Base-by-base conservation (phyloP, 2,329 filamentous ascomycete species). In the Juglanconis sp. region DNA sequence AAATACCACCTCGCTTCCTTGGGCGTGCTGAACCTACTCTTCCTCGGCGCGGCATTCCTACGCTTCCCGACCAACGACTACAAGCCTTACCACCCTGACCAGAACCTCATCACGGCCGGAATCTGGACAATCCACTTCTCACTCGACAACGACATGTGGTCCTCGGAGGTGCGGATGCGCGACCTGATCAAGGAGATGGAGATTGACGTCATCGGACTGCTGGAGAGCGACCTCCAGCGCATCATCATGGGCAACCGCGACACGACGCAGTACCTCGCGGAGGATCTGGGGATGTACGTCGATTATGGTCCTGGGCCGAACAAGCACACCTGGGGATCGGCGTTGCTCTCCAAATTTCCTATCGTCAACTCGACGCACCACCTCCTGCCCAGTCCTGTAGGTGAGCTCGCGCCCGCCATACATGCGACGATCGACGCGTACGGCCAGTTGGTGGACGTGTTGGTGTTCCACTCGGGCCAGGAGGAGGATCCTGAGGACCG, bases 191-290 rank as follows among this genome's bases (percentile, higher is more conserved):
- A 91, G 70, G 95, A 98, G 69, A 79, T 96, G n/a, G 95, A 99
- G 75, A 79, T 99, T n/a, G 95, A 99, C 70, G 91, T 99, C 5
- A 84, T 99, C 51, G 95, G 95, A n/a, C 84, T 99, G 24, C 83
- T 99, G 0, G 95, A 99, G 75, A 90, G 89, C 0, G 95, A 99
- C 72, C 83, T 91, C 40, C 95, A 99, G 77, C 91, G 94, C 67
- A 96, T 99, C 77, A 99, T 99, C 79, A 99, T 98, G 95, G 95
- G 95, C 70, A 99, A 98, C 77, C 90, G 95, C 66, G 95, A 99
- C 72, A 90, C 91, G 8, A 97, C 95, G 1, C 95, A 98, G 72
- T 96, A 91, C 76, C 84, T 99, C 8, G 93, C 95, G 24, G 94
- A 98, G 73, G 93, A 99, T 66, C 83, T 99, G 10, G 95, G 95